Evolutionary conservation across 2,329 filamentous ascomycete genomes (phyloP), one percentile per base, ranked within the genome.

Genomic region (Alternaria hordeiaustralica): DNA sequence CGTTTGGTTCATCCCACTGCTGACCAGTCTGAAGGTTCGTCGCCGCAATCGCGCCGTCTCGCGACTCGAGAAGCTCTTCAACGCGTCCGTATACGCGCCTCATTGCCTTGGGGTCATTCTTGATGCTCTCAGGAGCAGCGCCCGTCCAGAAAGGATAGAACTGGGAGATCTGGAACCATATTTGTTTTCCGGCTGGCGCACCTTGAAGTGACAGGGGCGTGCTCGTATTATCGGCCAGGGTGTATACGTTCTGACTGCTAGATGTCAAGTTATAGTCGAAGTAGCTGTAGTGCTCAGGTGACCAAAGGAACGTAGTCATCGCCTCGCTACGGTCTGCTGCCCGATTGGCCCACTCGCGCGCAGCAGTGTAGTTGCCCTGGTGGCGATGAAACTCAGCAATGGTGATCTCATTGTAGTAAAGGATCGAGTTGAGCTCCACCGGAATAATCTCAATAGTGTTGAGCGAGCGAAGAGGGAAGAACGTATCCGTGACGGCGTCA

Each of bases 61-160:
- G 83, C 28, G 78, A 74, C 11, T 86, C 82, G 6, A 91, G 84
- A 33, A 87, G 84, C 58, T 80, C 75, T 2, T 81, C 79, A 3
- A 92, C 83, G 46, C 86, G 87, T 15, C 80, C 74, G 70, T 84
- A 91, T 0, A 85, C 86, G 18, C 78, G 81, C 58, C 84, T 82
- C 23, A 91, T 83, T 4, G 88, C 87, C 20, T 84, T 80, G 0
- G 89, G 87, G 74, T 90, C 87, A 65, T 86, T 80, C 73, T 85
- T 87, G 66, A 91, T 82, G 62, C 83, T 78, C 0, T 76, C 71
- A 0, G 88, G 88, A 0, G 89, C 89, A 2, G 89, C 88, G 20
- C 89, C 89, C 2, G 87, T 86, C 89, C 89, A 91, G 83, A 91
- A 91, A 2, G 89, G 89, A 74, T 88, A 90, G 76, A 89, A 87